Conservation (phyloP, 2,329 filamentous ascomycete species). For the Purpureocillium takamizusanense region DNA sequence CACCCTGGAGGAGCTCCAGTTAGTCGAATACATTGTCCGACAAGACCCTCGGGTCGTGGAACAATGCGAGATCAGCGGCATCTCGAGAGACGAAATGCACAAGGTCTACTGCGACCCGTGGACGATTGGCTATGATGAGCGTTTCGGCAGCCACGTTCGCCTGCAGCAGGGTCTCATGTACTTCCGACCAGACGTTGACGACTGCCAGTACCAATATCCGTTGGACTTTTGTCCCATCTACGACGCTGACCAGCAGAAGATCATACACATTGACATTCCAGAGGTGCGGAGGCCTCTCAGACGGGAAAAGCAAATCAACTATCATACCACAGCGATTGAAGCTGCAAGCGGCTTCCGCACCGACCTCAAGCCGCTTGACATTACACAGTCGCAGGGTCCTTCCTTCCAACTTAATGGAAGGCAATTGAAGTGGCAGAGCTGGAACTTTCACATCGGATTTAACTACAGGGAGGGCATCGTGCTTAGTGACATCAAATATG, state of each 20-base stretch:
- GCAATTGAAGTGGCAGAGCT: constrained; percentile 51
- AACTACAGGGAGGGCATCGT: constrained; percentile 63
- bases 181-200: constrained; percentile 63
- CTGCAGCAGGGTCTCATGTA: constrained; percentile 78
- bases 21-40: constrained; percentile 60
- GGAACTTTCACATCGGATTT: constrained; percentile 64
- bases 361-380: constrained; percentile 28
- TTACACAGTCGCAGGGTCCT: constrained; percentile 29
- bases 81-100: constrained; percentile 59
- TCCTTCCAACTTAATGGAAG: constrained; percentile 38
- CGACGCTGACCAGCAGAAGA: constrained; percentile 38
- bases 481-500: constrained; percentile 59
- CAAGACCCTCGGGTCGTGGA: constrained; percentile 67
- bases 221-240: constrained; percentile 36
- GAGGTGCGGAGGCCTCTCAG: constrained; percentile 19
- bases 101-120: constrained; percentile 79
- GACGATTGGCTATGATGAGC: constrained; percentile 76
- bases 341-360: constrained; percentile 29
- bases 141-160: constrained; percentile 62
- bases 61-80: constrained; percentile 66
- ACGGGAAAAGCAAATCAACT: constrained; percentile 17
- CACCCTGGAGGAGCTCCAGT: constrained; percentile 73
- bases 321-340: constrained; percentile 33
- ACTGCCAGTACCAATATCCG: constrained; percentile 53
- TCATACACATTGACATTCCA: constrained; percentile 33